These are phyloP conservation scores for Alternaria triticina DNA, from an alignment of 2,329 filamentous ascomycete species.

Conservation along the genomic window DNA sequence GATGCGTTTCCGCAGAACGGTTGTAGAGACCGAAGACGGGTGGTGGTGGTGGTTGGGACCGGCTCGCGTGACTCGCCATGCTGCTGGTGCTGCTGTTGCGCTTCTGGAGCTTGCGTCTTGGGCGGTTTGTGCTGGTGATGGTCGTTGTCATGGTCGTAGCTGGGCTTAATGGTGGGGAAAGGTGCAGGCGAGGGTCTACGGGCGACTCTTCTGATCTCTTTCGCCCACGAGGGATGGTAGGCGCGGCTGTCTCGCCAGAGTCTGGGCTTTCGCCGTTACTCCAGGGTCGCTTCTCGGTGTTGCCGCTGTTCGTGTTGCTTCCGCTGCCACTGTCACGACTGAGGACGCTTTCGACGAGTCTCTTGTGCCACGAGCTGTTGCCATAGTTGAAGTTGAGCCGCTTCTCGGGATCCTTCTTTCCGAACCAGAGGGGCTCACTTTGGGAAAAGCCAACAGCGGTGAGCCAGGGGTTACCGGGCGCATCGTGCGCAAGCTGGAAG, in stretches of 20 bases:
- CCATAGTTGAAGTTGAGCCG: conserved; percentile 57
- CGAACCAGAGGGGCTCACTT: conserved; percentile 62
- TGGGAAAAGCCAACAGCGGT: conserved; percentile 57
- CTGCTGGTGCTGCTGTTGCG: conserved; percentile 10
- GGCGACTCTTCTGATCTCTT: conserved; percentile 13
- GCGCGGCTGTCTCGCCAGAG: neutral
- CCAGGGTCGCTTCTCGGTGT: neutral
- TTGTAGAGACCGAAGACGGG: neutral
- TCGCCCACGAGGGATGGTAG: neutral
- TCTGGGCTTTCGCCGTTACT: conserved; percentile 2
- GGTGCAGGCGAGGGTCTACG: conserved; percentile 11
- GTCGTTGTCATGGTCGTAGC: conserved; percentile 16
- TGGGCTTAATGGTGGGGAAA: neutral
- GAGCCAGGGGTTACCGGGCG: conserved; percentile 54
- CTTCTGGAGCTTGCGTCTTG: conserved; percentile 9
- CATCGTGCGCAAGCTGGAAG: conserved; percentile 60
- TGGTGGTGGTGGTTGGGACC: neutral
- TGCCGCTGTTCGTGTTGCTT: conserved; percentile 16
- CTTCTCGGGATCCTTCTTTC: conserved; percentile 57
- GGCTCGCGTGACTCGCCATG: neutral
- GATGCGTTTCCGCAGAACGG: neutral
- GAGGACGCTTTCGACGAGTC: conserved; percentile 19
- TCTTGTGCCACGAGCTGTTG: conserved; percentile 36
- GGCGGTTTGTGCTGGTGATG: neutral
- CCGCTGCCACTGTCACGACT: conserved; percentile 21